Conservation (phyloP, 2,329 filamentous ascomycete species). For the Pestalotiopsis sp. region DNA sequence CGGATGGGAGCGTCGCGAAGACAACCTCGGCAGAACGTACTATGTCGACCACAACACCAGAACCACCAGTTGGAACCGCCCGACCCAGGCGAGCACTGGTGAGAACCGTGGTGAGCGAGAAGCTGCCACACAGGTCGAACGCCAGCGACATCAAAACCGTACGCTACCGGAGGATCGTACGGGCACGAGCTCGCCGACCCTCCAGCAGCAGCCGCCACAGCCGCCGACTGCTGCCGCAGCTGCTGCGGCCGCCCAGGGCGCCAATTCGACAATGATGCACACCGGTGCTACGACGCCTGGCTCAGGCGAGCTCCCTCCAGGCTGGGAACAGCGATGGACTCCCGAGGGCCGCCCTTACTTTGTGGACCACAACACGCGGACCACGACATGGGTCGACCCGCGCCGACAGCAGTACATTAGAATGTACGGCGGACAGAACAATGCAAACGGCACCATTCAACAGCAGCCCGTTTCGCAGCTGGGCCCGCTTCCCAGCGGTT, state of each 20-base stretch:
- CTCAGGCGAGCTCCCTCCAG: constrained; percentile 89
- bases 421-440: constrained; percentile 91
- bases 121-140: constrained; percentile 89
- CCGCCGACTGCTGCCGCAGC: constrained; percentile 39
- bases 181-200: constrained; percentile 86
- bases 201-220: constrained; percentile 55
- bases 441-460: constrained; percentile 84
- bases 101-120: constrained; percentile 81
- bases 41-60: constrained; percentile 98
- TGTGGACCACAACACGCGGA: constrained; percentile 97
- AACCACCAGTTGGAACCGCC: constrained; percentile 94
- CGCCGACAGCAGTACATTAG: constrained; percentile 96
- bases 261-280: constrained; percentile 75
- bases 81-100: constrained; percentile 76
- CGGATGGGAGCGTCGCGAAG: constrained; percentile 95
- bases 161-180: constrained; percentile 95
- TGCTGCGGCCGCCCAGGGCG: constrained; percentile 47
- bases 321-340: constrained; percentile 96
- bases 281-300: constrained; percentile 94
- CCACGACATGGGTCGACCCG: constrained; percentile 98
- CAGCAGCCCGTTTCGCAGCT: constrained; percentile 97
- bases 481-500: constrained; percentile 91
- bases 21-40: constrained; percentile 93
- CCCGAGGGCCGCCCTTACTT: constrained; percentile 96
- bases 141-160: constrained; percentile 90